Conservation (phyloP, 2,329 filamentous ascomycete genomes). For the Aschersonia sp. region DNA sequence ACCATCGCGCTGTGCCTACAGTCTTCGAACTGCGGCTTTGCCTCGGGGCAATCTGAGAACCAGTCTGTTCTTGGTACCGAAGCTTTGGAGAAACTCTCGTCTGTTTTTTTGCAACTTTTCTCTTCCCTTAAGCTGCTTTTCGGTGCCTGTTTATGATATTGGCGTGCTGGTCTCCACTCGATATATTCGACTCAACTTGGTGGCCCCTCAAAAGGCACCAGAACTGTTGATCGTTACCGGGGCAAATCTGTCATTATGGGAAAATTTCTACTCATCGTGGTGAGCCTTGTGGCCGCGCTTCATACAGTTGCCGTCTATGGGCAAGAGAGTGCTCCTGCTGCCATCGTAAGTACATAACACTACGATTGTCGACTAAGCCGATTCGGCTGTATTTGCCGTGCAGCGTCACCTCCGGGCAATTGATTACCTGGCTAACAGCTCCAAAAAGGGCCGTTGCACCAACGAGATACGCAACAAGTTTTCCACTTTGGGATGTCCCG, state of each 20-base stretch:
- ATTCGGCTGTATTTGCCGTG: too few relatives aligned
- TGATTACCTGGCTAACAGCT: not conserved
- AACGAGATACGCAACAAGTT: conserved; percentile 9
- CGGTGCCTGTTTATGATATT: not conserved
- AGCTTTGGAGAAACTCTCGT: not conserved
- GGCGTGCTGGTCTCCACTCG: not conserved
- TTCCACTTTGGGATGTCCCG: conserved; percentile 11
- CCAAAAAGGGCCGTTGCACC: conserved; percentile 8
- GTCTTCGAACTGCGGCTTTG: not conserved
- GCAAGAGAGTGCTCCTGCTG: conserved; percentile 9
- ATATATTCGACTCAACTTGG: not conserved
- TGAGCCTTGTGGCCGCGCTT: conserved; percentile 15
- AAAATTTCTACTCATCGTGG: conserved; percentile 4
- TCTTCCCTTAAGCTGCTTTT: not conserved
- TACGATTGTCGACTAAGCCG: too few relatives aligned
- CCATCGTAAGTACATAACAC: conserved; percentile 15
- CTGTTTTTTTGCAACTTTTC: not conserved
- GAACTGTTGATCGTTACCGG: not conserved
- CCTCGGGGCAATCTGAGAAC: not conserved
- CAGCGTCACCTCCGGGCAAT: not conserved
- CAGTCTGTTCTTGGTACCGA: not conserved
- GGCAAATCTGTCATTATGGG: conserved; percentile 1
- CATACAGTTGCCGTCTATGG: conserved; percentile 12
- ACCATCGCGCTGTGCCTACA: not conserved
- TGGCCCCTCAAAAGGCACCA: not conserved